Percentiles rank a stretch among this genome's conserved stretches.
Evolutionary conservation across 2,329 filamentous ascomycete genomes (phyloP).

Genomic region (Aureobasidium sp.): DNA sequence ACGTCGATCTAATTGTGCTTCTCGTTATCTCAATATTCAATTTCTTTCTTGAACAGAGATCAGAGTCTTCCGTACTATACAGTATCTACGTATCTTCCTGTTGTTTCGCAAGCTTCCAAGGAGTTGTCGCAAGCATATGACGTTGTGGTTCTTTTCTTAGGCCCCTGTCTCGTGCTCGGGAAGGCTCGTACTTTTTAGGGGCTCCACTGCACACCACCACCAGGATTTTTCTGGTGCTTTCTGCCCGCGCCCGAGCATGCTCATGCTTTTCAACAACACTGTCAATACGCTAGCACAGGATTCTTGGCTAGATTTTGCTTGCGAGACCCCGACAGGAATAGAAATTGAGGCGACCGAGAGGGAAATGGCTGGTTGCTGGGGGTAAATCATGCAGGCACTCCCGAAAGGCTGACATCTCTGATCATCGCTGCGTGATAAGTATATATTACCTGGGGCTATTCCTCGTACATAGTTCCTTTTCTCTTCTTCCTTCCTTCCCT

Average conservation of each 20-base stretch:
- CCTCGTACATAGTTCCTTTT: neutral
- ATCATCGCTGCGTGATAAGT: constrained; percentile 5
- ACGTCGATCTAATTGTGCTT: too few species aligned
- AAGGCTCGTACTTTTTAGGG: constrained; percentile 6
- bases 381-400: constrained; percentile 7
- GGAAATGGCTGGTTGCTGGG: constrained; percentile 7
- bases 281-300: neutral
- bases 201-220: constrained; percentile 3
- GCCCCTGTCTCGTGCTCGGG: constrained; percentile 2
- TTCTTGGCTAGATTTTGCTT: neutral
- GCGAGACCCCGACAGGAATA: neutral
- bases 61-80: too few species aligned
- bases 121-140: constrained; percentile 8
- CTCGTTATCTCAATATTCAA: too few species aligned
- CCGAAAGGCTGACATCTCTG: constrained; percentile 2
- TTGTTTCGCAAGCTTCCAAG: neutral
- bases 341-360: neutral
- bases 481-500: neutral
- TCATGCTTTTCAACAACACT: constrained; percentile 7
- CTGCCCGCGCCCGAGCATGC: neutral
- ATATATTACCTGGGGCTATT: neutral
- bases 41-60: too few species aligned
- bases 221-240: neutral
- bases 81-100: neutral
- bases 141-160: constrained; percentile 2